Percentiles rank a stretch among this genome's conserved stretches.
Evolutionary conservation across 192 early-diverging fungal species (phyloP).

Genomic region (Gaertneriomyces semiglobifer): DNA sequence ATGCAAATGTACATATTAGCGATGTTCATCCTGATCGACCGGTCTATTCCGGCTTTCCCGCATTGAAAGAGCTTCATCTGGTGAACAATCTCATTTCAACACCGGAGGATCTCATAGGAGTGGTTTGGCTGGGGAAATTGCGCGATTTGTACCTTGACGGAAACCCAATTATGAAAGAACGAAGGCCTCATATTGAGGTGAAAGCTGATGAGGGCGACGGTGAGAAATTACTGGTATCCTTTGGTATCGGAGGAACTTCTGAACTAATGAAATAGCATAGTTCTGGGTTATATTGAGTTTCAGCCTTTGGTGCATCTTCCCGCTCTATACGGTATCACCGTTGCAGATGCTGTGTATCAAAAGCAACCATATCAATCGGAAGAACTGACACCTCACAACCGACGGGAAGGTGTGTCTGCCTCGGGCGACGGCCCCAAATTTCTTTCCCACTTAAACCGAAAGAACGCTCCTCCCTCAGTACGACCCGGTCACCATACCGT

Average conservation of each 20-base stretch:
- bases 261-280: conserved; percentile 7
- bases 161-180: conserved; percentile 42
- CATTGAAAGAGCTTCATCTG: conserved; percentile 45
- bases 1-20: not conserved
- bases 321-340: conserved; percentile 14
- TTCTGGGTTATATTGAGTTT: conserved; percentile 33
- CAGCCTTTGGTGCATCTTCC: conserved; percentile 23
- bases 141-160: conserved; percentile 45
- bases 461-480: conserved; percentile 22
- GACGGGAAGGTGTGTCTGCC: not conserved
- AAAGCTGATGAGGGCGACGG: conserved; percentile 8
- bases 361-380: not conserved
- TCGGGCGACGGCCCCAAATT: not conserved
- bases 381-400: not conserved
- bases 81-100: conserved; percentile 41
- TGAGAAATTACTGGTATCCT: conserved; percentile 2
- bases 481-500: conserved; percentile 23
- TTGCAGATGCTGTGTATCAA: conserved; percentile 26
- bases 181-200: conserved; percentile 1
- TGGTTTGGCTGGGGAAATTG: conserved; percentile 42
- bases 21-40: conserved; percentile 18
- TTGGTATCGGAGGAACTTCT: not conserved
- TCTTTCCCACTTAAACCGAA: conserved; percentile 24
- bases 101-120: conserved; percentile 38
- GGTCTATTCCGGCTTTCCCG: conserved; percentile 39